A percentile compares a stretch with the other conserved stretches of the same genome.
phyloP scores from a whole-genome alignment of 768 basidiomycete genomes.

The Kwoniella sp. region DNA sequence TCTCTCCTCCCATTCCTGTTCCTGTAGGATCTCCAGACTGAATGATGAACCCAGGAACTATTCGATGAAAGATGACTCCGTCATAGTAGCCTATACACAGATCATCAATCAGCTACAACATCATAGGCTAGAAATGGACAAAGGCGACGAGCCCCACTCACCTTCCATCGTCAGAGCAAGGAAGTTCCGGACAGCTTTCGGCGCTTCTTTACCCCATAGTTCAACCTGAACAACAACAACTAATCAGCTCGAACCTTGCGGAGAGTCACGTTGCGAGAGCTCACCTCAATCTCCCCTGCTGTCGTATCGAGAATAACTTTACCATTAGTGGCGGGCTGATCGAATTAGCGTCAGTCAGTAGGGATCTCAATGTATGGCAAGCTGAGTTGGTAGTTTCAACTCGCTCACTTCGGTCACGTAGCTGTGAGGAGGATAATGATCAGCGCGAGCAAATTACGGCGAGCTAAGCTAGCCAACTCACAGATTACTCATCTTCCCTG shows the following conservation, averaged over 20 bases:
- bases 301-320: constrained; percentile 87
- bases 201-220: constrained; percentile 95
- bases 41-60: constrained; percentile 87
- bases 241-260: not conserved
- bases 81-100: constrained; percentile 81
- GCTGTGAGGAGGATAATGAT: constrained; percentile 16
- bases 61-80: constrained; percentile 89
- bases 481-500: constrained; percentile 46
- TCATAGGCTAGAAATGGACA: too few species aligned
- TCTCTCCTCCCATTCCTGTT: constrained; percentile 88
- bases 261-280: not conserved
- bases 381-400: too few species aligned
- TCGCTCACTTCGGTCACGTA: constrained; percentile 48
- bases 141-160: too few species aligned
- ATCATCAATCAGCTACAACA: not conserved
- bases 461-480: too few species aligned
- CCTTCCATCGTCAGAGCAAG: constrained; percentile 86
- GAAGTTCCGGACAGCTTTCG: constrained; percentile 90
- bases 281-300: constrained; percentile 67
- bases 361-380: too few species aligned
- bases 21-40: constrained; percentile 94
- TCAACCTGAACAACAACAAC: constrained; percentile 68
- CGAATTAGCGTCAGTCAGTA: not conserved
- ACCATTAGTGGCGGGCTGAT: constrained; percentile 67
- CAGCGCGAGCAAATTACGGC: too few species aligned